Conservation (phyloP, 306 rosid species). For the Corylus americana region DNA sequence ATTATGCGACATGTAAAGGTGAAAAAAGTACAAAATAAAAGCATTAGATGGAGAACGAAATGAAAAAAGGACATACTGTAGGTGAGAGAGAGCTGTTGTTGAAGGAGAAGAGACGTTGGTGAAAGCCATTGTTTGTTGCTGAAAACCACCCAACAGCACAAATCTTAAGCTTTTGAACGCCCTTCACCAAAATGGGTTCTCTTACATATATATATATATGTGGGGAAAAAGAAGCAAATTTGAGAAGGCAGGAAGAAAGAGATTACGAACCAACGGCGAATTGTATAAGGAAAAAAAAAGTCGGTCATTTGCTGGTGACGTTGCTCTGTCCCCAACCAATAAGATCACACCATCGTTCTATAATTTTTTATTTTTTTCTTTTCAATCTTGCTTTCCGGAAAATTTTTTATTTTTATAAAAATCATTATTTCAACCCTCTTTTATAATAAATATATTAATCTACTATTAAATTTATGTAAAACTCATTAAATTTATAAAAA, state of each 20-base stretch:
- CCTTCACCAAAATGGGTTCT: slow-evolving; percentile 8
- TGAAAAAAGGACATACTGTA: slow-evolving; percentile 34
- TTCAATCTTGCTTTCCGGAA: too few species aligned
- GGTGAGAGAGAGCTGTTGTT: slow-evolving; percentile 45
- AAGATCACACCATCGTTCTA: not conserved
- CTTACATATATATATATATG: not conserved
- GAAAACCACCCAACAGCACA: not conserved
- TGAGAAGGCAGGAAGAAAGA: not conserved
- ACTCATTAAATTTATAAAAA: too few species aligned
- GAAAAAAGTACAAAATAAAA: not conserved
- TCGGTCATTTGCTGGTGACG: slow-evolving; percentile 9
- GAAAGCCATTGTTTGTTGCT: slow-evolving; percentile 50
- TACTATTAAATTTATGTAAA: too few species aligned
- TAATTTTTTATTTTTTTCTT: not conserved
- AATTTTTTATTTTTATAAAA: too few species aligned
- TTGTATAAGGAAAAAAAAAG: not conserved
- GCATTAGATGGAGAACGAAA: not conserved
- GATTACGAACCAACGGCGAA: slow-evolving; percentile 33
- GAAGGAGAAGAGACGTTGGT: slow-evolving; percentile 59
- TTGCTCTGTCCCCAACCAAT: not conserved
- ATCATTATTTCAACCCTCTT: too few species aligned
- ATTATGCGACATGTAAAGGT: not conserved
- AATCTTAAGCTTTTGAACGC: not conserved
- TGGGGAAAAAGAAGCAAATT: too few species aligned
- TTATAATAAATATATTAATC: too few species aligned